Evolutionary conservation across 2,329 filamentous ascomycete genomes (phyloP).

Genomic region (Microsporum ferrugineum): DNA sequence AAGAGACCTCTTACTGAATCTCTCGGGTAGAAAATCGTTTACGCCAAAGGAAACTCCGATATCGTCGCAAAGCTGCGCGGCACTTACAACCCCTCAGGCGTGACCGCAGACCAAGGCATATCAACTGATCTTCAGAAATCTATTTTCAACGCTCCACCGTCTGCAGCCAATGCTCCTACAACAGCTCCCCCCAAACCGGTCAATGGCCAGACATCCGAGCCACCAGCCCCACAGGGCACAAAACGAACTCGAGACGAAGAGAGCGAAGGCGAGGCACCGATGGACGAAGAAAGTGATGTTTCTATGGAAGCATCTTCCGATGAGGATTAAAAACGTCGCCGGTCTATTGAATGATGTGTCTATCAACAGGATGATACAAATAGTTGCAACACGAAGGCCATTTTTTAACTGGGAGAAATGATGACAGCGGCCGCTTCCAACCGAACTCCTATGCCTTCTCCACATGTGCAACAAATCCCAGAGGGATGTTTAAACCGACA

Average conservation of each 20-base stretch:
- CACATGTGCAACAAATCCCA: slow-evolving; percentile 42
- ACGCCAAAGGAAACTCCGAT: slow-evolving; percentile 81
- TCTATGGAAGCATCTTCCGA: slow-evolving; percentile 62
- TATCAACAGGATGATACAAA: not conserved
- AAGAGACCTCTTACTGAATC: not conserved
- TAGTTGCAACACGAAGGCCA: not conserved
- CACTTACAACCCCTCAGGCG: slow-evolving; percentile 57
- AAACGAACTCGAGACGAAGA: slow-evolving; percentile 62
- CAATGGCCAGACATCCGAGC: slow-evolving; percentile 33
- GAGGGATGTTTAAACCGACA: slow-evolving; percentile 67
- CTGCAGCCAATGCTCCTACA: slow-evolving; percentile 30
- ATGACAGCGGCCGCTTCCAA: not conserved
- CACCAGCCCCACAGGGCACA: slow-evolving; percentile 44
- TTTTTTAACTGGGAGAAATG: not conserved
- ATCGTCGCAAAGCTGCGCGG: slow-evolving; percentile 85
- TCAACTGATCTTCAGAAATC: slow-evolving; percentile 67
- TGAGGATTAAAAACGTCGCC: slow-evolving; percentile 48
- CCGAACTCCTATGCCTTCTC: not conserved
- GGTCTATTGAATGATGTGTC: not conserved
- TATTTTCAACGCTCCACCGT: slow-evolving; percentile 58
- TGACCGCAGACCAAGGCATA: slow-evolving; percentile 43
- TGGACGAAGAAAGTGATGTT: slow-evolving; percentile 58
- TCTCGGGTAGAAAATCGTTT: slow-evolving; percentile 63
- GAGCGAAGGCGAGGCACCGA: slow-evolving; percentile 42
- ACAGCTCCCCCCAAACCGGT: slow-evolving; percentile 39